These are phyloP conservation scores for Melaleuca quinquenervia DNA, from an alignment of 345 rosid genomes.

Conservation along the genomic window DNA sequence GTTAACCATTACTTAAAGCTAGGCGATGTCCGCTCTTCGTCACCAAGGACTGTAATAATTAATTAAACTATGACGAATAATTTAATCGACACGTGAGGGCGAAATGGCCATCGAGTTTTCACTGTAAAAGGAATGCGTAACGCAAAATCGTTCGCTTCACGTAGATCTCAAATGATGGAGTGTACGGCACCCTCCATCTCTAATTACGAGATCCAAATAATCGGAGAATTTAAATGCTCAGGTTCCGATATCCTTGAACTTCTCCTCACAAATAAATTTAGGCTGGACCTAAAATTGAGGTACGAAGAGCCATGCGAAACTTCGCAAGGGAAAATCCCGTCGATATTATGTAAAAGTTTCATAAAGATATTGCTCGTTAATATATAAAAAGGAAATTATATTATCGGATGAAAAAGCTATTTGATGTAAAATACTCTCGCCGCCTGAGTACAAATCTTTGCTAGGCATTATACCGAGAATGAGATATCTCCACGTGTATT, in stretches of 20 bases:
- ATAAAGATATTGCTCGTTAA: not conserved
- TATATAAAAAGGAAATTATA: not conserved
- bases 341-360: not conserved
- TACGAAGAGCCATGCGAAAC: no score
- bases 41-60: not conserved
- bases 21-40: not conserved
- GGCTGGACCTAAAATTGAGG: no score
- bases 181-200: not conserved
- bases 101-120: not conserved
- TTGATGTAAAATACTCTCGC: not conserved
- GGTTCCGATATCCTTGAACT: not conserved
- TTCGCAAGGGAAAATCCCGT: no score
- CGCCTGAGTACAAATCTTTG: not conserved
- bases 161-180: not conserved
- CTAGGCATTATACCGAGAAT: not conserved
- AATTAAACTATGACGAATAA: not conserved
- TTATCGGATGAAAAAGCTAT: accelerated
- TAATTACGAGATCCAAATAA: not conserved
- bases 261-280: not conserved
- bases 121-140: accelerated
- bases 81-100: not conserved
- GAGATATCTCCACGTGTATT: not conserved
- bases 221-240: not conserved
- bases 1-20: not conserved
- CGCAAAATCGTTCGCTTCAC: not conserved